Percentiles rank a stretch among this genome's conserved stretches.
phyloP scores from a whole-genome alignment of 306 rosid genomes.

The Acacia acuminata region DNA sequence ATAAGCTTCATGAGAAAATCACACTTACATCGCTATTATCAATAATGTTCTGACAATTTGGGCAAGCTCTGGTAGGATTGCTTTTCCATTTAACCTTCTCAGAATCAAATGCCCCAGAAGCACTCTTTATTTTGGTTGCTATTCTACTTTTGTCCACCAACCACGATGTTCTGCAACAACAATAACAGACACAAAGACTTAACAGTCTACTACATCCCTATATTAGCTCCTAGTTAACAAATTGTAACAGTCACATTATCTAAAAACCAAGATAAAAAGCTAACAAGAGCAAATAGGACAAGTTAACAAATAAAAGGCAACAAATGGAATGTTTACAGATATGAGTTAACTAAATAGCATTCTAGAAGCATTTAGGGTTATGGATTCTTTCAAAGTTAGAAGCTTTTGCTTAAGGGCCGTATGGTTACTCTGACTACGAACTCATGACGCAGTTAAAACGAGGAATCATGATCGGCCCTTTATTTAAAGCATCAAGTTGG shows the following conservation, averaged over 20 bases:
- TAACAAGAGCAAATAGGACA: background rate
- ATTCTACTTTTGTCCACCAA: slow-evolving; percentile 65
- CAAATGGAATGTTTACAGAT: background rate
- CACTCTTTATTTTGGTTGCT: slow-evolving; percentile 73
- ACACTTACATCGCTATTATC: slow-evolving; percentile 68
- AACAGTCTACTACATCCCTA: background rate
- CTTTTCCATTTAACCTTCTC: slow-evolving; percentile 54
- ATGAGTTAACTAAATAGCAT: background rate
- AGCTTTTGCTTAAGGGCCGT: background rate
- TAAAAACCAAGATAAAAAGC: slow-evolving; percentile 1
- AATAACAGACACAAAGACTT: background rate
- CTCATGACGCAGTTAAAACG: background rate
- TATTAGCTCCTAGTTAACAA: background rate
- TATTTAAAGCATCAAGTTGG: background rate
- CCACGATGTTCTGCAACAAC: slow-evolving; percentile 56
- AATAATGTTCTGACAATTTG: slow-evolving; percentile 50
- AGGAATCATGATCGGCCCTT: background rate
- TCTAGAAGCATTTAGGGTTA: background rate
- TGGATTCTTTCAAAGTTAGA: background rate
- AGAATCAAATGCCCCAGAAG: slow-evolving; percentile 45
- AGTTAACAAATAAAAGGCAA: background rate
- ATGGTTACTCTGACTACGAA: background rate
- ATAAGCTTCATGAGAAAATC: background rate
- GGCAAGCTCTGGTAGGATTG: slow-evolving; percentile 68
- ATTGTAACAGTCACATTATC: background rate